Evolutionary conservation across 2,329 filamentous ascomycete species (phyloP).

Genomic region (Chaetomium olivaceum): DNA sequence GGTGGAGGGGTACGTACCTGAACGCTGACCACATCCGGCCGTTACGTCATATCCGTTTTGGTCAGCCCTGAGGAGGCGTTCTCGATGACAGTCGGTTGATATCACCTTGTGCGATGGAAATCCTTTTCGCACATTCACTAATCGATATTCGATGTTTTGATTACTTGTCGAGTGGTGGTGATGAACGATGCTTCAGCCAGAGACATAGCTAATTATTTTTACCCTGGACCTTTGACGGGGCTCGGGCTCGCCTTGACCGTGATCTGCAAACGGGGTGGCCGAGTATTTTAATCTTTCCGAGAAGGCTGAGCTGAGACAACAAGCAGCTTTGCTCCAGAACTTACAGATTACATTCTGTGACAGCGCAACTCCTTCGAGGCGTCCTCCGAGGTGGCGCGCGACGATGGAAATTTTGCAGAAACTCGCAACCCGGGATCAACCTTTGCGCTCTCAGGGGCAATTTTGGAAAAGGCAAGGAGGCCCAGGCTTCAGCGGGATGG

Average conservation of each 20-base stretch:
- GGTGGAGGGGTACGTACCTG: background rate
- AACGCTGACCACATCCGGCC: background rate
- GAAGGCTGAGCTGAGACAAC: constrained; percentile 13
- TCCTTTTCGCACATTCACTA: background rate
- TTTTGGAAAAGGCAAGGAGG: background rate
- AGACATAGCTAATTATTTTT: background rate
- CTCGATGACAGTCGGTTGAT: background rate
- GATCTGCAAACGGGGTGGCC: constrained; percentile 10
- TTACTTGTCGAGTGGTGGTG: background rate
- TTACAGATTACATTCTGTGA: background rate
- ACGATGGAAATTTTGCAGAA: background rate
- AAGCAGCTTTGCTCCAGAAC: background rate
- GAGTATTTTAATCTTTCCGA: background rate
- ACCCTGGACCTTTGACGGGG: background rate
- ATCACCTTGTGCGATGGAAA: background rate
- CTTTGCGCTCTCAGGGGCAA: background rate
- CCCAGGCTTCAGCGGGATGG: constrained; percentile 1
- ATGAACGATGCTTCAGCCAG: background rate
- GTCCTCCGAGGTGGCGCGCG: background rate
- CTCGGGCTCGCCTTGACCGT: background rate
- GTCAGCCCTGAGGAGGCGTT: background rate
- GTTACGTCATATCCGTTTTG: constrained; percentile 9
- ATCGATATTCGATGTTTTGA: background rate
- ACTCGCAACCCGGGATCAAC: background rate
- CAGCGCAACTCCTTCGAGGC: background rate